Evolutionary conservation across 108 stramenopile species (phyloP), one percentile per base, ranked within the genome.

Genomic region (Cyclotella baltica): DNA sequence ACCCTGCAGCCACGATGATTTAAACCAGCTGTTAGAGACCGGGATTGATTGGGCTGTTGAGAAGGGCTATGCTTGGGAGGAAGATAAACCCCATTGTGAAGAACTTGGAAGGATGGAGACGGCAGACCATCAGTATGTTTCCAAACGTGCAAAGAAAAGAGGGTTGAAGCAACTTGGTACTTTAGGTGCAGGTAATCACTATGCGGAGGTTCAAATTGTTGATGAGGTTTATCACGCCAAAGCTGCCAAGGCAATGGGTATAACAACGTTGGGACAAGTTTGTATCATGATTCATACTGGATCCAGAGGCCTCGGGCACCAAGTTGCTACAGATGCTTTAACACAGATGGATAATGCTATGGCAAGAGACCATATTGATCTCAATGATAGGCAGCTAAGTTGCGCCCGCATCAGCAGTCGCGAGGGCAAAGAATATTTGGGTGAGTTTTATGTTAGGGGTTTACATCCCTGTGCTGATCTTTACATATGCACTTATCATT

Each of bases 281-380:
- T 88, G 87, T 51, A 78, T 96, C 43, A 94, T 94, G 93, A 93
- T 96, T 75, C 95, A 96, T 73, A 88, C 84, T 29, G 95, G 95
- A 0, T 76, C 72, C 30, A 73, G 95, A 28, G 95, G 95, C 3
- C 64, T 96, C 53, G 95, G 95, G 3, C 95, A 96, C 80, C 95
- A 96, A 52, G 93, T 96, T 23, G 95, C 95, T 15, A 93, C 95
- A 0, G 95, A 96, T 68, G 90, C 95, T 19, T 75, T 96, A 29
- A 79, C 77, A 0, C 67, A 67, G 58, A 96, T 96, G 95, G 95
- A 96, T 43, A 81, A 66, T 25, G 93, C 93, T 47, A 94, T 94
- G 93, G 82, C 86, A 22, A 58, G 90, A 34, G 93, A 94, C 72
- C 56, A 74, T 15, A 89, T 94, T 48, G 58, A 66, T 9, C 70